A percentile compares a stretch with the other conserved stretches of the same genome.
These are phyloP conservation scores for Aspergillus hortae DNA, from an alignment of 2,329 filamentous ascomycete species.

Conservation along the genomic window DNA sequence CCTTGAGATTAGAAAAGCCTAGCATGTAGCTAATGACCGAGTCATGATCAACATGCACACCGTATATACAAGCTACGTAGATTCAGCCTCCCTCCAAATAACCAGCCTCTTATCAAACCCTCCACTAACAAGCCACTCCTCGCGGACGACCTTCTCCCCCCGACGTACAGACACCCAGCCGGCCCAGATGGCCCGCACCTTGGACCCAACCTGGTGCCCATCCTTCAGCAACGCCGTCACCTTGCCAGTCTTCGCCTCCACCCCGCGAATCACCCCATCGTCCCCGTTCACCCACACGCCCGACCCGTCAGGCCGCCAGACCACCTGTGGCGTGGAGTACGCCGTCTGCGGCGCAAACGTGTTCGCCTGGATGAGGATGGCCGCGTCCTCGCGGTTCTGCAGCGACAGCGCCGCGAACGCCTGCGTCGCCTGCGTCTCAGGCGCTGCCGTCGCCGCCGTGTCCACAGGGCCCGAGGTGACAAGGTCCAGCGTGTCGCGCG, in stretches of 20 bases:
- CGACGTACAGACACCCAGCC: constrained; percentile 38
- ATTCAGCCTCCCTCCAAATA: constrained; percentile 47
- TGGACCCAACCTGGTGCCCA: constrained; percentile 56
- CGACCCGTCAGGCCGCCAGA: constrained; percentile 59
- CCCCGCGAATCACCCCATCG: constrained; percentile 58
- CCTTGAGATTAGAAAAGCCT: no score
- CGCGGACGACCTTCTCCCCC: constrained; percentile 24
- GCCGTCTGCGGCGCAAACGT: constrained; percentile 62
- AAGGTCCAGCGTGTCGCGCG: constrained; percentile 15
- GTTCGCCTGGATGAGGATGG: constrained; percentile 57
- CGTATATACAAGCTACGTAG: neutral
- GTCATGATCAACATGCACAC: neutral
- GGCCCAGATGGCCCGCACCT: constrained; percentile 58
- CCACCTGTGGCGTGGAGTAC: constrained; percentile 60
- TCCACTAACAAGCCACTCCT: constrained; percentile 59
- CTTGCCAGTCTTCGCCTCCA: constrained; percentile 59
- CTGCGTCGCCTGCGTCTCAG: constrained; percentile 50
- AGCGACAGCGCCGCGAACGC: constrained; percentile 49
- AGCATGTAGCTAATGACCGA: no score
- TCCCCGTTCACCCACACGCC: constrained; percentile 65
- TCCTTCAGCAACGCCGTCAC: constrained; percentile 47
- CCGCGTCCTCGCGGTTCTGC: constrained; percentile 56
- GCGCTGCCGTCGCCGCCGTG: neutral
- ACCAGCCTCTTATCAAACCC: constrained; percentile 62
- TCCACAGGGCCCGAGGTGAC: constrained; percentile 7